A percentile compares a stretch with the other conserved stretches of the same genome.
These are phyloP conservation scores for Hansenula anomala DNA, from an alignment of 1,139 yeast genomes.

Conservation along the genomic window DNA sequence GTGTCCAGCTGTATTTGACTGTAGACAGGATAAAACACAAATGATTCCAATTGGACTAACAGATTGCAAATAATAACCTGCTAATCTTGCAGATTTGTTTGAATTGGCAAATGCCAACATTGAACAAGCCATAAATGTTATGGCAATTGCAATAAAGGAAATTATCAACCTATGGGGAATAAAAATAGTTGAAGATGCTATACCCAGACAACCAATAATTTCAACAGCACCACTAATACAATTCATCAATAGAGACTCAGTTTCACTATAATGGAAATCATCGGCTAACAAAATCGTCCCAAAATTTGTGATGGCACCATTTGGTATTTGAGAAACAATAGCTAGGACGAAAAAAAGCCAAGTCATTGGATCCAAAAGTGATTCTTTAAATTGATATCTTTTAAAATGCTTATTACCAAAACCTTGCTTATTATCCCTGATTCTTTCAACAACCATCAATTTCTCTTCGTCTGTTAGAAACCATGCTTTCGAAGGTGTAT, in stretches of 20 bases:
- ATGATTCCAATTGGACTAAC: not conserved
- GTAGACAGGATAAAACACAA: conserved; percentile 2
- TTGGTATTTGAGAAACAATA: conserved; percentile 16
- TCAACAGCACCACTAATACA: conserved; percentile 37
- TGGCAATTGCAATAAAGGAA: not conserved
- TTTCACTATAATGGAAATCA: conserved; percentile 32
- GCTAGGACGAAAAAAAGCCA: conserved; percentile 34
- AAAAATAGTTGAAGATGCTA: conserved; percentile 23
- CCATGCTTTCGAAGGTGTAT: conserved; percentile 42
- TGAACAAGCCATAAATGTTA: not conserved
- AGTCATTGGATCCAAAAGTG: conserved; percentile 38
- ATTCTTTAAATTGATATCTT: conserved; percentile 44
- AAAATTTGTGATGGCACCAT: conserved; percentile 24
- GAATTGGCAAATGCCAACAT: conserved; percentile 1
- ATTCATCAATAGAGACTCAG: conserved; percentile 34
- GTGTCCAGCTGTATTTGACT: conserved; percentile 52
- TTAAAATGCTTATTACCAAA: conserved; percentile 52
- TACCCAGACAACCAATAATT: conserved; percentile 34
- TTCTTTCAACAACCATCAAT: conserved; percentile 43
- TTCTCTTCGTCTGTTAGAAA: conserved; percentile 46
- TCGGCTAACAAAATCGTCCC: conserved; percentile 29
- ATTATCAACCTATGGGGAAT: not conserved
- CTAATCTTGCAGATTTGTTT: not conserved
- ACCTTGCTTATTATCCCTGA: conserved; percentile 44
- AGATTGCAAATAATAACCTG: conserved; percentile 1